Evolutionary conservation across 139 green algal species (phyloP).

Genomic region (Micromonas pusilla): DNA sequence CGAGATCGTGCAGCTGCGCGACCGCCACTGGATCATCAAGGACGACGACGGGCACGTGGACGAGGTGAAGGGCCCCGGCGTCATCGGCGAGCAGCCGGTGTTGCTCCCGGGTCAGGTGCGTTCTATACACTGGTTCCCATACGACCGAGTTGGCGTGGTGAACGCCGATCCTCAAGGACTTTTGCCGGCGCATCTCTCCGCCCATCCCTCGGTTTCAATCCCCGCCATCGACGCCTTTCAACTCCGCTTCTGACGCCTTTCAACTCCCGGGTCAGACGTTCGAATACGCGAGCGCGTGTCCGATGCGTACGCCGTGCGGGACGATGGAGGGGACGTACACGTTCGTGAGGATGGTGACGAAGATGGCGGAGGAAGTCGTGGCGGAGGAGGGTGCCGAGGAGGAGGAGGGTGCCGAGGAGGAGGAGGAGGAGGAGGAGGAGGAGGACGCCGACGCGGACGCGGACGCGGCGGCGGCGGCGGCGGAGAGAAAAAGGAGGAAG

Average conservation of each 20-base stretch:
- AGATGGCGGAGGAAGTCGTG: neutral
- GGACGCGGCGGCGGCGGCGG: neutral
- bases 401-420: neutral
- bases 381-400: neutral
- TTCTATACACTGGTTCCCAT: no score
- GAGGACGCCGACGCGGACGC: neutral
- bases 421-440: neutral
- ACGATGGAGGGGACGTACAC: slow-evolving; percentile 45
- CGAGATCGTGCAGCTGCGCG: slow-evolving; percentile 43
- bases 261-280: slow-evolving; percentile 50
- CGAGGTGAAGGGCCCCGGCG: slow-evolving; percentile 60
- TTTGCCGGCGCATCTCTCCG: no score
- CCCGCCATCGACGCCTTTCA: no score
- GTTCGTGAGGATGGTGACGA: neutral
- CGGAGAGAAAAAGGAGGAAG: neutral
- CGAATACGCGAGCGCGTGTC: slow-evolving; percentile 58
- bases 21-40: slow-evolving; percentile 53
- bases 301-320: slow-evolving; percentile 52
- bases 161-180: no score
- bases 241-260: no score
- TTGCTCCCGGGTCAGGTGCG: slow-evolving; percentile 56
- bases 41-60: slow-evolving; percentile 49
- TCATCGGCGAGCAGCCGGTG: slow-evolving; percentile 70
- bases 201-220: no score
- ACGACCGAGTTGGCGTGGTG: no score